Percentiles rank a stretch among this genome's conserved stretches.
Conservation (phyloP, 257 asterid species). For the Salvia rosmarinus region DNA sequence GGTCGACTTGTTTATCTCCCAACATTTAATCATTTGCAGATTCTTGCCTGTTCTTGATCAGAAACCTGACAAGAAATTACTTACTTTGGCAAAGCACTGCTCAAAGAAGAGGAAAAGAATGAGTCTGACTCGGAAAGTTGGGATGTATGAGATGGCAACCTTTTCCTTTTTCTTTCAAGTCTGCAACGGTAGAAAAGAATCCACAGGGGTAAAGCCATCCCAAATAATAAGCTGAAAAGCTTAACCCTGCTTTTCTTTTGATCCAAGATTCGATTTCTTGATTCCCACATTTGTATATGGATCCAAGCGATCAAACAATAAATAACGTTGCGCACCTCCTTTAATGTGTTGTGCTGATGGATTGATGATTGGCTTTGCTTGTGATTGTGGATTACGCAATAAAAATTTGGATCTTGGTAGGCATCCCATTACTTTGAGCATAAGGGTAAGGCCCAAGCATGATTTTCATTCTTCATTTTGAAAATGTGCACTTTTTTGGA, state of each 20-base stretch:
- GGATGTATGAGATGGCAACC: background rate
- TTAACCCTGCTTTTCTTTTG: constrained; percentile 15
- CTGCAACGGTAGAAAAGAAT: constrained; percentile 2
- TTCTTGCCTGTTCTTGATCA: background rate
- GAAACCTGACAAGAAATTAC: background rate
- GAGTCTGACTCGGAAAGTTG: constrained; percentile 20
- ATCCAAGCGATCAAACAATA: constrained; percentile 26
- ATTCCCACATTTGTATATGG: constrained; percentile 36
- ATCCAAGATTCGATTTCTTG: constrained; percentile 32
- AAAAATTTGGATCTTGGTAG: constrained; percentile 22
- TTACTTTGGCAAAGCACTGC: background rate
- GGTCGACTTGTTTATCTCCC: background rate
- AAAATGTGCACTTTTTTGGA: background rate
- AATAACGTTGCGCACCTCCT: background rate
- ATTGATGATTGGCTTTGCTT: constrained; percentile 39
- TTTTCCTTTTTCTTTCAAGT: background rate
- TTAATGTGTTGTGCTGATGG: background rate
- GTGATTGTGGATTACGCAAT: constrained; percentile 41
- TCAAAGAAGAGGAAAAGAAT: background rate
- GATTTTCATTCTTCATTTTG: constrained; percentile 26
- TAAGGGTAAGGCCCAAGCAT: constrained; percentile 23
- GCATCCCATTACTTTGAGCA: constrained; percentile 38
- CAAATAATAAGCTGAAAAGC: background rate
- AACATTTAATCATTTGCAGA: background rate
- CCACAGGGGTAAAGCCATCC: background rate